A percentile compares a stretch with the other conserved stretches of the same genome.
phyloP scores from a whole-genome alignment of 495 filamentous ascomycete species.

The Tuber umbilicatum region DNA sequence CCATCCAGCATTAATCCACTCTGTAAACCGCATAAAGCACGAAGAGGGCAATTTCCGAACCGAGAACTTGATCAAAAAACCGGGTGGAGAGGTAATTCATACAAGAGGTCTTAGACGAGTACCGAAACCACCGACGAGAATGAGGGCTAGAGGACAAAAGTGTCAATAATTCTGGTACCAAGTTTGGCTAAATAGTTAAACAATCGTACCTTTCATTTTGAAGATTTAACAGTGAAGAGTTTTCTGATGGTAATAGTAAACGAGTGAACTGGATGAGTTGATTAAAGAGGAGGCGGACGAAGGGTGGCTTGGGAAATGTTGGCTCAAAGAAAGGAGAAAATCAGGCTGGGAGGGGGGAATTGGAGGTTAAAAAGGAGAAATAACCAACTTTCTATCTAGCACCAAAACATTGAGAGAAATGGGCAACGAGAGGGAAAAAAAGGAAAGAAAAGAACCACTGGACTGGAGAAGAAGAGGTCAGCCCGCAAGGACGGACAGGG shows the following conservation, averaged over 20 bases:
- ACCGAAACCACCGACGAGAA: slow-evolving; percentile 98
- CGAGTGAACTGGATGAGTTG: not conserved
- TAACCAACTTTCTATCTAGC: not conserved
- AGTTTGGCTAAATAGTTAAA: not conserved
- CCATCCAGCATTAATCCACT: slow-evolving; percentile 21
- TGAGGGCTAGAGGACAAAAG: slow-evolving; percentile 61
- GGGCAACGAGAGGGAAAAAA: not conserved
- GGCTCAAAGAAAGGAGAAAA: not conserved
- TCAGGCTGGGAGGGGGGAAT: not conserved
- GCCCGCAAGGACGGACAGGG: not conserved
- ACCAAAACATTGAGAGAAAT: not conserved
- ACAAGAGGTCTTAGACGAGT: slow-evolving; percentile 96
- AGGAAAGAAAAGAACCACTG: not conserved
- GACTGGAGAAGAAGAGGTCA: not conserved
- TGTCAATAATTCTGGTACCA: not conserved
- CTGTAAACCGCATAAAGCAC: slow-evolving; percentile 14
- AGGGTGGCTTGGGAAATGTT: not conserved
- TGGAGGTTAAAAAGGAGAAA: not conserved
- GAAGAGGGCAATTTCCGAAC: slow-evolving; percentile 11
- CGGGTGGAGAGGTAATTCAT: slow-evolving; percentile 47
- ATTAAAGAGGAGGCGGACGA: not conserved
- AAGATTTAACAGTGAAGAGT: not conserved
- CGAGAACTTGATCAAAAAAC: slow-evolving; percentile 14
- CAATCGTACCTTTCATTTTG: slow-evolving; percentile 1
- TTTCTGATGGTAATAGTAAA: not conserved